Conservation (phyloP, 768 basidiomycete species). For the Sarcodon aspratus region DNA sequence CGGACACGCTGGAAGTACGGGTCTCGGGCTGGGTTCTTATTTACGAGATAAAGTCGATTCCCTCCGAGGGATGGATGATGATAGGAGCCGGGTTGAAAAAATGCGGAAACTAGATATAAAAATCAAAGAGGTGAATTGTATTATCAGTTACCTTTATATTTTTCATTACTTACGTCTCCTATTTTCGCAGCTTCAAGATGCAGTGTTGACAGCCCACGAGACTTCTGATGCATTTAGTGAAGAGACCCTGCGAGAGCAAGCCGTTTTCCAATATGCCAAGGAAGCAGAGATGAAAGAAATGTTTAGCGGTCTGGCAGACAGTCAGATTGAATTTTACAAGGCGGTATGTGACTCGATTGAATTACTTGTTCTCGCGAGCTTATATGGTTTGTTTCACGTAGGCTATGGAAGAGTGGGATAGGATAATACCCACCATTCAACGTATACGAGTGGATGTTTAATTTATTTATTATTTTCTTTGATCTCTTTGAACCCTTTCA, state of each 20-base stretch:
- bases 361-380: background rate
- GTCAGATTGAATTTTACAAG: slow-evolving; percentile 92
- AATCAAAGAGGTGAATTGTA: slow-evolving; percentile 77
- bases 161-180: background rate
- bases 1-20: slow-evolving; percentile 79
- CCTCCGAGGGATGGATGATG: slow-evolving; percentile 86
- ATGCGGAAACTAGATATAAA: slow-evolving; percentile 87
- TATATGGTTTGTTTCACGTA: slow-evolving; percentile 16
- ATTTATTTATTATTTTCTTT: slow-evolving; percentile 4
- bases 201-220: slow-evolving; percentile 89
- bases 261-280: slow-evolving; percentile 82
- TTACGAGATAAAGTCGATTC: slow-evolving; percentile 88
- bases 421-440: slow-evolving; percentile 87
- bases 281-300: slow-evolving; percentile 97
- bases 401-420: slow-evolving; percentile 97
- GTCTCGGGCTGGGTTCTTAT: slow-evolving; percentile 80
- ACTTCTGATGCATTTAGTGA: slow-evolving; percentile 96
- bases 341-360: slow-evolving; percentile 31
- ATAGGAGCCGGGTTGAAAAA: slow-evolving; percentile 84
- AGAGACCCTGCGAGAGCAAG: slow-evolving; percentile 86
- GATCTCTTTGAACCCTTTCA: background rate
- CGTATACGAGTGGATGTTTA: slow-evolving; percentile 90
- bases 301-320: slow-evolving; percentile 80
- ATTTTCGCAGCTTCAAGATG: slow-evolving; percentile 59
- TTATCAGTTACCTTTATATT: background rate